Percentiles rank a stretch among this genome's conserved stretches.
Evolutionary conservation across 192 early-diverging fungal species (phyloP).

Genomic region (Pilaira anomala): DNA sequence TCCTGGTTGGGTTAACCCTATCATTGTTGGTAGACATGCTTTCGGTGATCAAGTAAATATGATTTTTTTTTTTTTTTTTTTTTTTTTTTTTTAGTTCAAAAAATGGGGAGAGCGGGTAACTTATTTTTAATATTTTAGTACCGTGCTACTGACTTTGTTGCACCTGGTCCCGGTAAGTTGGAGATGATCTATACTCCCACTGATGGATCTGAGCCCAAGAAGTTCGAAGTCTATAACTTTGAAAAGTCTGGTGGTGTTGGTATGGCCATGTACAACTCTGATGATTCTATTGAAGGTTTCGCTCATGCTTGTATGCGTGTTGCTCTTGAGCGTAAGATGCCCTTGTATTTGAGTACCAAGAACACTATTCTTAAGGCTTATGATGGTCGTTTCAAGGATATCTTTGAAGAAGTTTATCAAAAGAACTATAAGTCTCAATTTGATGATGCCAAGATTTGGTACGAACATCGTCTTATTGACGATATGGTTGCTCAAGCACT

Average conservation of each 20-base stretch:
- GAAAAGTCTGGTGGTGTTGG: conserved; percentile 80
- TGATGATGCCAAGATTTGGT: conserved; percentile 87
- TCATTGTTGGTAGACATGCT: conserved; percentile 95
- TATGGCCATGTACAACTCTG: conserved; percentile 95
- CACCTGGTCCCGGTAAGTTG: conserved; percentile 84
- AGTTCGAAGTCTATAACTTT: conserved; percentile 81
- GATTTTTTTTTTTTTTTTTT: too few species aligned
- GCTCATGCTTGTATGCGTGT: conserved; percentile 95
- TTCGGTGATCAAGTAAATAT: conserved; percentile 84
- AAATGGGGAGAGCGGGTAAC: too few species aligned
- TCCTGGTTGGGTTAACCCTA: conserved; percentile 93
- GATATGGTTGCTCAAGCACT: conserved; percentile 98
- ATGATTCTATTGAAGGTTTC: conserved; percentile 89
- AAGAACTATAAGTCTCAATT: conserved; percentile 78
- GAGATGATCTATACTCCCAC: conserved; percentile 88
- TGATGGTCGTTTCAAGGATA: conserved; percentile 98
- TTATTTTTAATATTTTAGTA: conserved; percentile 63
- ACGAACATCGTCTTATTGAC: conserved; percentile 97
- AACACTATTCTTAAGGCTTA: conserved; percentile 97
- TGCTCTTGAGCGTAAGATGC: conserved; percentile 85
- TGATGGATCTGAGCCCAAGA: conserved; percentile 67
- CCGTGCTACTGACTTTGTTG: conserved; percentile 94
- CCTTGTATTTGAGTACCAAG: conserved; percentile 95
- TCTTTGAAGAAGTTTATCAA: conserved; percentile 90
- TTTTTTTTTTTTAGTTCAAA: too few species aligned